Conservation (phyloP, 176 grass and related monocot genomes). For the Eragrostis nindensis region DNA sequence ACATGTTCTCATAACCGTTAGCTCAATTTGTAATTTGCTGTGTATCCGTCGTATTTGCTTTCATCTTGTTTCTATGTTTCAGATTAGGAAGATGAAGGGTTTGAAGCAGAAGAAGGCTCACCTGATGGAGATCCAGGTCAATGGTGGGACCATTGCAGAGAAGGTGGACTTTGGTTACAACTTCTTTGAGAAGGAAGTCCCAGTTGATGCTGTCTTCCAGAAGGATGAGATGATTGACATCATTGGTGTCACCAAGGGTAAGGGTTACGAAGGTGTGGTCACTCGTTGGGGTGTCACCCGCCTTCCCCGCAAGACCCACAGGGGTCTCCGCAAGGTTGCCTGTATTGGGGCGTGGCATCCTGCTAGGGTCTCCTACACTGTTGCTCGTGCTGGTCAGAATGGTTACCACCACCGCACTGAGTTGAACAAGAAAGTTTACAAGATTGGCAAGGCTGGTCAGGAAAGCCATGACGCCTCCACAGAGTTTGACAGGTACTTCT, state of each 20-base stretch:
- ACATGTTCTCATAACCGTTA: neutral
- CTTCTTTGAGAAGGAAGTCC: constrained; percentile 6
- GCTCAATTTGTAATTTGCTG: neutral
- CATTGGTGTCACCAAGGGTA: neutral
- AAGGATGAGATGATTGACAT: constrained; percentile 3
- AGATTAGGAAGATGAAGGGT: neutral
- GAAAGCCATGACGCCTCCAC: neutral
- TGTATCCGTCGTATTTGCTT: neutral
- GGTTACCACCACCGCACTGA: neutral
- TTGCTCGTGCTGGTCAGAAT: constrained; percentile 3
- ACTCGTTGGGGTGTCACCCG: constrained; percentile 5
- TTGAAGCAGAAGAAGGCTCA: constrained; percentile 2
- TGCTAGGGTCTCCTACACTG: neutral
- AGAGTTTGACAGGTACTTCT: neutral
- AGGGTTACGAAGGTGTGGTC: neutral
- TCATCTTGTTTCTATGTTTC: neutral
- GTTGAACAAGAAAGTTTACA: constrained; percentile 8
- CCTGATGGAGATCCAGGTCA: constrained; percentile 5
- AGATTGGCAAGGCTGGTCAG: neutral
- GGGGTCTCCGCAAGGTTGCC: neutral
- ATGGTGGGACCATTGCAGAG: neutral
- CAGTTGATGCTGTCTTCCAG: neutral
- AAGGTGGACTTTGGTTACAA: constrained; percentile 5
- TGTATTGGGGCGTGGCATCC: neutral
- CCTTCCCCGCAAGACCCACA: constrained; percentile 7